Base-by-base conservation (phyloP, 1,284 basidiomycete species). In the Pyrrhoderma noxium region DNA sequence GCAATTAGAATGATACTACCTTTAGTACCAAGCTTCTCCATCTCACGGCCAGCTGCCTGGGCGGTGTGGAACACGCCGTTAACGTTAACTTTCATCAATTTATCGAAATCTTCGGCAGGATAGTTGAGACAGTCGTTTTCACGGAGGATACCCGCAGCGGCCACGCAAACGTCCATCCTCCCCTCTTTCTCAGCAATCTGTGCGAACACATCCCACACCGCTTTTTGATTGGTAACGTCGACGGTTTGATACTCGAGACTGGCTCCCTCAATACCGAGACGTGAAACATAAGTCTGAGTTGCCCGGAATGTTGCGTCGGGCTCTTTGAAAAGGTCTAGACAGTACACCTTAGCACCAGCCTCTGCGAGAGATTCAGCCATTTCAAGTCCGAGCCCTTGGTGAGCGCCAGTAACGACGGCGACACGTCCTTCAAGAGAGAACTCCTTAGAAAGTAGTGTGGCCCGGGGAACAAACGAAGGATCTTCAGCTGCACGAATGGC, bases 1-100 rank as follows among this genome's bases (percentile, higher is more conserved):
- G 86, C 89, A 59, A 93, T 82, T 57, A 91, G 67, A 57, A 90
- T 77, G 58, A 93, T 89, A 59, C 87, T 90, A 1, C 89, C 90
- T 13, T 74, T 72, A 16, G 73, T 76, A 7, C 79, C 77, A 58
- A 84, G 86, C 25, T 79, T 73, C 16, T 64, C 70, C 85, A 89
- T 90, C 66, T 87, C 80, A 53, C 79, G 72, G 5, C 86, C 89
- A 8, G 83, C 88, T 0, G 85, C 85, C 64, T 89, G 86, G 5
- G 85, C 85, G 8, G 86, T 86, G 61, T 81, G 83, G 54, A 91
- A 67, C 25, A 85, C 86, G 1, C 89, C 89, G 49, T 78, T 82
- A 39, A 80, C 76, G 67, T 93, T 92, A 52, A 92, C 79, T 51
- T 78, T 75, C 61, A 87, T 66, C n/a, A 47, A 37, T 62, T 85